A percentile compares a stretch with the other conserved stretches of the same genome.
phyloP scores from a whole-genome alignment of 2,329 filamentous ascomycete species.

The Colletotrichum australisinense region DNA sequence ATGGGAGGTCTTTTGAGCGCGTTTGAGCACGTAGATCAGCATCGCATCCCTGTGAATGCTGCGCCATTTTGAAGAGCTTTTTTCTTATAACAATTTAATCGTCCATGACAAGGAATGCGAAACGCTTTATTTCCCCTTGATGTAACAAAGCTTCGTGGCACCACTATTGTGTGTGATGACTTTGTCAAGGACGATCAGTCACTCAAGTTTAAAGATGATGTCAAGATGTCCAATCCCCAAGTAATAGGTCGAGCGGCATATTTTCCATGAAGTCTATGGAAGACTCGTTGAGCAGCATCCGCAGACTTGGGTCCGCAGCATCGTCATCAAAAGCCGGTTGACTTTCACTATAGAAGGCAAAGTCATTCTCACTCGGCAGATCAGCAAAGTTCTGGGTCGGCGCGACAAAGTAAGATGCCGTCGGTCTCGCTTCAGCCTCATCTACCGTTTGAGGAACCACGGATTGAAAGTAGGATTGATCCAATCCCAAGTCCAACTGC shows the following conservation, averaged over 20 bases:
- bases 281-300: conserved; percentile 9
- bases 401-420: neutral
- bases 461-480: neutral
- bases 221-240: conserved; percentile 8
- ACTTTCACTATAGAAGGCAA: conserved; percentile 4
- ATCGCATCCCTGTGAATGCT: neutral
- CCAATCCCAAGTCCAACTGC: neutral
- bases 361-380: conserved; percentile 16
- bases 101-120: neutral
- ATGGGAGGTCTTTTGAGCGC: neutral
- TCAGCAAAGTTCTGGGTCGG: neutral
- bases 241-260: neutral
- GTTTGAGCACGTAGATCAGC: conserved; percentile 9
- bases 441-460: neutral
- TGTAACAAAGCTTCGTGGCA: neutral
- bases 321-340: conserved; percentile 6
- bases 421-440: neutral
- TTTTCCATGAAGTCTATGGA: conserved; percentile 18
- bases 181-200: neutral
- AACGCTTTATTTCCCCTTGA: neutral
- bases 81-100: neutral
- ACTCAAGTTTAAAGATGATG: neutral
- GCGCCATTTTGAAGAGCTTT: no score
- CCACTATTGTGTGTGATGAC: no score
- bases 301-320: neutral